A percentile compares a stretch with the other conserved stretches of the same genome.
Evolutionary conservation across 371 early-diverging fungal genomes (phyloP).

Genomic region (Mortierella sp.): DNA sequence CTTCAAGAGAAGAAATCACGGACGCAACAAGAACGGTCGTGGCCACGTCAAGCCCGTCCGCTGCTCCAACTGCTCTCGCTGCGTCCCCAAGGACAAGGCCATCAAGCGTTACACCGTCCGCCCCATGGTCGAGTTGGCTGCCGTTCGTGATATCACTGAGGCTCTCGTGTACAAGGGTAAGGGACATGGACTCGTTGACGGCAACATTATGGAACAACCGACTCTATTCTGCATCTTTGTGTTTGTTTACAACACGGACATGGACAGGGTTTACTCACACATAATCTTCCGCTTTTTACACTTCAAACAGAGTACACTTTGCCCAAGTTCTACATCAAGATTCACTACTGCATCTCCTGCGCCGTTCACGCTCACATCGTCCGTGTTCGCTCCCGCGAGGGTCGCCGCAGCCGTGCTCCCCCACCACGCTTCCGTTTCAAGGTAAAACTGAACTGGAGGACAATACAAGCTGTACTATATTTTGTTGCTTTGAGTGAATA

Average conservation of each 20-base stretch:
- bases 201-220: no score
- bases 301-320: constrained; percentile 95
- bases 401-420: constrained; percentile 94
- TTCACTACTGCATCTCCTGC: constrained; percentile 98
- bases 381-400: constrained; percentile 93
- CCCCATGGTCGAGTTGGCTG: constrained; percentile 99
- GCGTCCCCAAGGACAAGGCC: constrained; percentile 99
- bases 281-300: no score
- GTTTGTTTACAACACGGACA: no score
- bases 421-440: constrained; percentile 91
- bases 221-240: no score
- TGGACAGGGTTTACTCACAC: no score
- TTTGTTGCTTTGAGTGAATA: neutral
- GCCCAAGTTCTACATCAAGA: constrained; percentile 98
- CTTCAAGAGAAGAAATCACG: constrained; percentile 98
- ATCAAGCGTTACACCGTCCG: constrained; percentile 98
- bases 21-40: constrained; percentile 98
- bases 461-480: neutral
- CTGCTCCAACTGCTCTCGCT: constrained; percentile 99
- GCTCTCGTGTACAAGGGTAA: constrained; percentile 95
- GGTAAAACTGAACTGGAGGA: constrained; percentile 40
- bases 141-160: constrained; percentile 95
- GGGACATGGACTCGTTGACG: no score
- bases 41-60: constrained; percentile 97
- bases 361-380: constrained; percentile 98